Evolutionary conservation across 129 eudicot species (phyloP), one percentile per base, ranked within the genome.

Genomic region (Lactuca sativa): DNA sequence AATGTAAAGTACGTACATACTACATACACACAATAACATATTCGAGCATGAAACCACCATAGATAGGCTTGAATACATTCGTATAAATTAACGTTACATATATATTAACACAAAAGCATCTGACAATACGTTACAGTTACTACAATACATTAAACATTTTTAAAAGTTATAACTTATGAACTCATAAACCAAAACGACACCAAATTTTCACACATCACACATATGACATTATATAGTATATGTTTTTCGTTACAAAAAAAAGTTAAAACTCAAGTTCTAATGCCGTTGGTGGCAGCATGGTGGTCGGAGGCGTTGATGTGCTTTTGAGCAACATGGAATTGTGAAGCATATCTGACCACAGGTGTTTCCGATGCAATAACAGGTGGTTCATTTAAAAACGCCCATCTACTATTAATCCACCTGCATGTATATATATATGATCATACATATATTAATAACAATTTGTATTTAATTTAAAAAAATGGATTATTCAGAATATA

Each of bases 361-460:
- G 81, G 80, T 0, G 81, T 84, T 47, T 81, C 92, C 12, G 76
- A 51, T 83, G 32, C 72, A 34, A 81, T 81, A 43, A 88, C 97
- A 0, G 97, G 97, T 16, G 92, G 90, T 70, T 91, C 95, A 11
- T 91, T 91, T 43, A 91, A 73, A 73, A 87, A 88, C 55, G 97
- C 97, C 73, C 83, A 91, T 57, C 75, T 88, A 68, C 88, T 87
- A 17, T 84, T 81, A 0, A 66, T 75, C 97, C 97, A 91, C 97
- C 97, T 87, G 64, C 71, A 87, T 10, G 49, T 5, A 0, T 3
- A 17, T 3, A 17, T 21, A 17, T 15, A 3, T 36, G 25, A 18
- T 9, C 2, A 53, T 14, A 4, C 30, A 25, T 25, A 36, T 31
- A 64, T 25, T 18, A 4, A 43, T 17, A 16, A 16, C 9, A 53